These are phyloP conservation scores for Trametes pubescens DNA, from an alignment of 1,284 basidiomycete genomes.

Conservation along the genomic window DNA sequence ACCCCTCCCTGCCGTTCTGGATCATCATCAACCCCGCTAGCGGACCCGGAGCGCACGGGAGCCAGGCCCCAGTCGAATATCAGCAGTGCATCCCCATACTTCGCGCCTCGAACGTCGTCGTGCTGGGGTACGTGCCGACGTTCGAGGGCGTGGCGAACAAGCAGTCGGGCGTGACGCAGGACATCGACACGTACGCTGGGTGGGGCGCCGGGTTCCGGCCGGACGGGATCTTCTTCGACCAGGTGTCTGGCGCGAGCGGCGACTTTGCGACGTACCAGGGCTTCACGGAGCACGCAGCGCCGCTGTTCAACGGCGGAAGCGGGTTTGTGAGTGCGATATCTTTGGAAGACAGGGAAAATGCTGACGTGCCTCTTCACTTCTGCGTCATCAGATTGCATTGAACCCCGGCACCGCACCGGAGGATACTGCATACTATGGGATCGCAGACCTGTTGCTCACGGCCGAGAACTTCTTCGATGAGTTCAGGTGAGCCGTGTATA, in stretches of 20 bases:
- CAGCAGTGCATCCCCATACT: slow-evolving; percentile 44
- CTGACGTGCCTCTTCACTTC: slow-evolving; percentile 1
- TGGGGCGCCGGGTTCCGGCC: slow-evolving; percentile 43
- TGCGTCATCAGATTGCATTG: slow-evolving; percentile 29
- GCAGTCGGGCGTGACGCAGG: slow-evolving; percentile 33
- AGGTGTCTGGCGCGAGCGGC: slow-evolving; percentile 33
- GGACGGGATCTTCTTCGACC: slow-evolving; percentile 51
- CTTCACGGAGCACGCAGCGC: slow-evolving; percentile 26
- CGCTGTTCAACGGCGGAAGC: slow-evolving; percentile 21
- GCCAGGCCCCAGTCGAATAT: slow-evolving; percentile 43
- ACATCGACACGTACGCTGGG: slow-evolving; percentile 45
- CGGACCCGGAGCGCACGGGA: slow-evolving; percentile 42
- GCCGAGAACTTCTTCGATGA: slow-evolving; percentile 36
- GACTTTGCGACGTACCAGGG: slow-evolving; percentile 31
- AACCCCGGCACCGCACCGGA: slow-evolving; percentile 35
- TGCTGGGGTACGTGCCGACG: slow-evolving; percentile 48
- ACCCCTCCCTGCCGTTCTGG: slow-evolving; percentile 40
- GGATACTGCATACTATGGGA: slow-evolving; percentile 32
- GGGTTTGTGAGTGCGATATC: slow-evolving; percentile 24
- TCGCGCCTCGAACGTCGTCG: slow-evolving; percentile 42
- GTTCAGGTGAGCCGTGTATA: slow-evolving; percentile 32
- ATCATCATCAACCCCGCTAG: slow-evolving; percentile 47
- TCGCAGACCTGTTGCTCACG: slow-evolving; percentile 38
- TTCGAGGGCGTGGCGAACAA: slow-evolving; percentile 31
- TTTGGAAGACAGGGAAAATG: slow-evolving; percentile 24